Base-by-base conservation (phyloP, 1,139 yeast species). In the Debaryomyces coudertii region DNA sequence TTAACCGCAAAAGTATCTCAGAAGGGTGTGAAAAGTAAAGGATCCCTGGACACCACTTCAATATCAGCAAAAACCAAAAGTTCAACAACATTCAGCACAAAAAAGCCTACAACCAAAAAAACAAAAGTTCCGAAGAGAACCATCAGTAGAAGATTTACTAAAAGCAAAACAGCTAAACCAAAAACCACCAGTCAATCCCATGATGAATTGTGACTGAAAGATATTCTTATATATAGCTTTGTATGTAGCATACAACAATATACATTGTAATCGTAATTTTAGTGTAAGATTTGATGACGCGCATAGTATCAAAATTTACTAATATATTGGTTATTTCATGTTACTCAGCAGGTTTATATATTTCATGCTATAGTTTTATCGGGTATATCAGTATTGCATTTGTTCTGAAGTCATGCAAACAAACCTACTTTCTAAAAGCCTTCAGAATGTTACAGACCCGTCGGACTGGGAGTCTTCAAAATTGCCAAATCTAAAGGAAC, bases 401-500 rank as follows among this genome's bases (percentile, higher is more conserved):
- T 16, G 7, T 22, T 25, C 34, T 29, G 38, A 8, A 31, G 24
- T 15, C 6, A 52, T 53, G 53, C 44, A 48, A 20, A 36, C 47
- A 25, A 56, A 55, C 45, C 59, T 52, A 28, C 55, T 55, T 42
- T 37, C 48, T 33, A 49, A 45, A 33, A 52, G 55, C 25, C 53
- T 56, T 14, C 53, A 50, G 18, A 57, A 66, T 16, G 66, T 80
- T 24, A 73, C 84, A 0, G 95, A 89, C 60, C 86, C 95, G 0
- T 71, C 85, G 6, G 96, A 89, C 58, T 89, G 92, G 84, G 53
- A 63, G 11, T 41, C 49, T 1, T 77, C 90, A 1, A 55, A 58
- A 23, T 57, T 85, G 4, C 90, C 96, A 5, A 67, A 64, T 22
- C 61, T 90, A 8, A 58, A 76, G 2, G 83, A 79, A 42, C 66